Base-by-base conservation (phyloP, 108 stramenopile species). In the Asterionellopsis glacialis region DNA sequence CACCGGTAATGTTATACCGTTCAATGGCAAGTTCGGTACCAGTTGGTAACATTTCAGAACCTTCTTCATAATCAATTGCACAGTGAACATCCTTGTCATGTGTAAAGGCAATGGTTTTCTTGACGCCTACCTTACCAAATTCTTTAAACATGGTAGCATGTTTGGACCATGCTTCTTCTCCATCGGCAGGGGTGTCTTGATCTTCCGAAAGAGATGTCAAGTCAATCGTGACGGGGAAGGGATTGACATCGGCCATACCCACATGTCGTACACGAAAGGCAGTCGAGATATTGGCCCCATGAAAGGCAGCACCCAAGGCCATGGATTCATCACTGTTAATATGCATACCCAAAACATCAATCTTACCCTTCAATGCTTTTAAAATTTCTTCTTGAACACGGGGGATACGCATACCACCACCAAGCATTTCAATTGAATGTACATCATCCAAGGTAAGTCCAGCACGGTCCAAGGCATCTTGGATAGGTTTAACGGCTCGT, bases 251-350 rank as follows among this genome's bases (percentile, higher is more conserved):
- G 11, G 76, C 67, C 93, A 99, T 73, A 40, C 97, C 97, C 19
- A 98, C 96, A 67, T 96, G 93, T 41, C 98, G 77, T 4, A 99
- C 99, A 54, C 95, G 85, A 86, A 99, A 99, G 50, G 97, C 88
- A 14, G 96, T 96, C 22, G 80, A 83, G 57, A 96, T 75, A 69
- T 99, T 99, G 45, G 99, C 99, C 18, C 96, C 99, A 55, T 88
- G 88, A 77, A 99, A 99, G 43, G 98, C 95, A 12, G 99, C 97
- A 38, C 99, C 99, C 33, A 98, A 64, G 6, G 98, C 98, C 91
- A 95, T 93, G 64, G 89, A 91, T 74, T 99, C 99, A 73, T 99
- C 99, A 44, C 95, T 93, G 79, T 99, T 99, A 61, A 99, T 88
- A 78, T 99, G 99, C 85, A 91, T 79, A 22, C 96, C 96, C 45